Percentiles rank a stretch among this genome's conserved stretches.
These are phyloP conservation scores for Trypanosoma scelopori DNA, from an alignment of 208 protist species.

Conservation along the genomic window DNA sequence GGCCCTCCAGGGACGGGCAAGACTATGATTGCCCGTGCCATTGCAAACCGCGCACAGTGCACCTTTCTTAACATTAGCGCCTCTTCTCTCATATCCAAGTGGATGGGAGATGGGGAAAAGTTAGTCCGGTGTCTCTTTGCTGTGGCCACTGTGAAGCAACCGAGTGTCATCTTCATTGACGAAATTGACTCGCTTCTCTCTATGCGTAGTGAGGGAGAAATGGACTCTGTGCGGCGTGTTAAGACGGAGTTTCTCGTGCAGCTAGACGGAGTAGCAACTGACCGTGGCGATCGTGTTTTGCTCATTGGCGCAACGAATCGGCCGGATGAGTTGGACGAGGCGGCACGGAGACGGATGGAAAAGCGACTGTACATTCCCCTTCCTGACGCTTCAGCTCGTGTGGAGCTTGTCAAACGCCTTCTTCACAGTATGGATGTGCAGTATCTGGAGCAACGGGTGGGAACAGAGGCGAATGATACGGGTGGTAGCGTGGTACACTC, in stretches of 20 bases:
- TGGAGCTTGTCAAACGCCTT: slow-evolving; percentile 60
- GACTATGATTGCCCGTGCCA: slow-evolving; percentile 91
- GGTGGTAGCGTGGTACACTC: slow-evolving; percentile 23
- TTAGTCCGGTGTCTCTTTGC: slow-evolving; percentile 90
- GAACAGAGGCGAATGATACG: neutral
- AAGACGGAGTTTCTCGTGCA: slow-evolving; percentile 99
- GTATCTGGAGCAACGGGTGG: slow-evolving; percentile 5
- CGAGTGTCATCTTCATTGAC: slow-evolving; percentile 93
- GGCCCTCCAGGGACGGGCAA: slow-evolving; percentile 92
- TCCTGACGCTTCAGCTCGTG: slow-evolving; percentile 59
- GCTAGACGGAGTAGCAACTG: slow-evolving; percentile 82
- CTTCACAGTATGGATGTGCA: slow-evolving; percentile 46
- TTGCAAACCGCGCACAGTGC: slow-evolving; percentile 72
- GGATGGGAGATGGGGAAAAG: slow-evolving; percentile 91
- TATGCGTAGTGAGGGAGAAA: slow-evolving; percentile 75
- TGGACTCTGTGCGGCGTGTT: slow-evolving; percentile 92
- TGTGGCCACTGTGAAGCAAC: slow-evolving; percentile 80
- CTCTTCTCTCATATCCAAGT: slow-evolving; percentile 90
- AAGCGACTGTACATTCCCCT: slow-evolving; percentile 92
- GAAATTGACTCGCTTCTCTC: slow-evolving; percentile 94
- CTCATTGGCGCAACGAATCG: slow-evolving; percentile 91
- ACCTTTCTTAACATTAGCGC: slow-evolving; percentile 91
- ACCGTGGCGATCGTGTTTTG: slow-evolving; percentile 76
- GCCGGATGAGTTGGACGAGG: slow-evolving; percentile 90
- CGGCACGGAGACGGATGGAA: slow-evolving; percentile 84